These are phyloP conservation scores for Botrytis medusae DNA, from an alignment of 2,329 filamentous ascomycete species.

Conservation along the genomic window DNA sequence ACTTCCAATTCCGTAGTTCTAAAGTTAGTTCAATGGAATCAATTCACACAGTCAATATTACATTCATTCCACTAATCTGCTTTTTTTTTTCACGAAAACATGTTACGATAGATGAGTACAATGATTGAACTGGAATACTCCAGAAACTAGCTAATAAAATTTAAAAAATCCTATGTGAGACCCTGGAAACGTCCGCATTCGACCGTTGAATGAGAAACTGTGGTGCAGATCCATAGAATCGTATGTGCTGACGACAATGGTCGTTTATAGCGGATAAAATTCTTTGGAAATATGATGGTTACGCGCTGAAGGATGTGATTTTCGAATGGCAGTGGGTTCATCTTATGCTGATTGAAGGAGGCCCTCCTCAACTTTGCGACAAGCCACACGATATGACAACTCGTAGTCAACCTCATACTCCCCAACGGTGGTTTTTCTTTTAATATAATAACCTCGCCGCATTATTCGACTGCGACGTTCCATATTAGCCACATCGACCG, in stretches of 20 bases:
- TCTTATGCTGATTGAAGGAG: background rate
- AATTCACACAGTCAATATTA: background rate
- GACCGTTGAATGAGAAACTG: background rate
- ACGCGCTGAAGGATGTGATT: background rate
- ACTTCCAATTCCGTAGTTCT: background rate
- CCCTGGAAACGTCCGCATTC: background rate
- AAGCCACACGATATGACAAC: background rate
- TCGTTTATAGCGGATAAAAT: background rate
- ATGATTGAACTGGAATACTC: background rate
- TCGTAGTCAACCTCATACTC: background rate
- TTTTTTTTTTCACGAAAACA: background rate
- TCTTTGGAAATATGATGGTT: background rate
- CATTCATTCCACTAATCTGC: background rate
- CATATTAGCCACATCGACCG: background rate
- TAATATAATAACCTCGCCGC: background rate
- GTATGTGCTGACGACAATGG: background rate
- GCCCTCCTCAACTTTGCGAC: background rate
- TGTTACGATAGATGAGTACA: background rate
- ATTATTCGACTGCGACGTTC: accelerated
- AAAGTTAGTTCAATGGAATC: background rate
- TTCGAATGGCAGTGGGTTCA: background rate
- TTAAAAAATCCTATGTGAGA: background rate
- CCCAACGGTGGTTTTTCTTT: background rate
- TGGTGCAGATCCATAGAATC: background rate
- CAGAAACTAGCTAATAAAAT: background rate